Conservation (phyloP, 2,329 filamentous ascomycete species). For the Rutstroemia sp. region DNA sequence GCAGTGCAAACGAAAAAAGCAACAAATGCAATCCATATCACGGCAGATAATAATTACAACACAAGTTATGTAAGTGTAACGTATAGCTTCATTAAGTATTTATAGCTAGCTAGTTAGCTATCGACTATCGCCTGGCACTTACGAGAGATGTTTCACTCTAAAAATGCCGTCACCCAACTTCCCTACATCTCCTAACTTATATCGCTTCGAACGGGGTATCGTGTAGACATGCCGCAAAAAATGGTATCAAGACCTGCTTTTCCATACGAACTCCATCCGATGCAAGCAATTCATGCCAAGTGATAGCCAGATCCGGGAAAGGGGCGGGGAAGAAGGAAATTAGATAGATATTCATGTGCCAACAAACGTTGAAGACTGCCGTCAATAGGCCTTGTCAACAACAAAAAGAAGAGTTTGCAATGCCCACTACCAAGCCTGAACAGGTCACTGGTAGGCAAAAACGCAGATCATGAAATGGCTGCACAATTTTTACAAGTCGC, state of each 20-base stretch:
- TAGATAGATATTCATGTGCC: not conserved
- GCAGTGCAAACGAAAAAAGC: too few relatives aligned
- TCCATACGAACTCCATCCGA: slow-evolving; percentile 8
- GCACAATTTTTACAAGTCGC: slow-evolving; percentile 23
- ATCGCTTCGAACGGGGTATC: slow-evolving; percentile 6
- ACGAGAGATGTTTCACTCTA: too few relatives aligned
- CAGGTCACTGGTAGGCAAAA: slow-evolving; percentile 9
- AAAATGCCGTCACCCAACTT: not conserved
- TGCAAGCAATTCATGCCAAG: not conserved
- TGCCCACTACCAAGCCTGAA: slow-evolving; percentile 6
- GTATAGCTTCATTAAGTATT: too few relatives aligned
- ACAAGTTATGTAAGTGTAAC: too few relatives aligned
- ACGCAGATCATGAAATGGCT: slow-evolving; percentile 2
- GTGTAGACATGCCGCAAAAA: slow-evolving; percentile 5
- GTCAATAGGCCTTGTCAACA: not conserved
- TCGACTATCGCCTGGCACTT: too few relatives aligned
- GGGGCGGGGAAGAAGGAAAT: not conserved
- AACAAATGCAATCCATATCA: too few relatives aligned
- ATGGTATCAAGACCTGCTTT: slow-evolving; percentile 1
- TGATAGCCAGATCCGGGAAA: not conserved
- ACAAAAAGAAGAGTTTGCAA: not conserved
- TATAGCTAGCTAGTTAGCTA: too few relatives aligned
- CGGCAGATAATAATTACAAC: too few relatives aligned
- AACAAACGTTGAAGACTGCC: not conserved
- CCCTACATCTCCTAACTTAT: not conserved